Conservation (phyloP, 1,284 basidiomycete genomes). For the Athelia psychrophila region DNA sequence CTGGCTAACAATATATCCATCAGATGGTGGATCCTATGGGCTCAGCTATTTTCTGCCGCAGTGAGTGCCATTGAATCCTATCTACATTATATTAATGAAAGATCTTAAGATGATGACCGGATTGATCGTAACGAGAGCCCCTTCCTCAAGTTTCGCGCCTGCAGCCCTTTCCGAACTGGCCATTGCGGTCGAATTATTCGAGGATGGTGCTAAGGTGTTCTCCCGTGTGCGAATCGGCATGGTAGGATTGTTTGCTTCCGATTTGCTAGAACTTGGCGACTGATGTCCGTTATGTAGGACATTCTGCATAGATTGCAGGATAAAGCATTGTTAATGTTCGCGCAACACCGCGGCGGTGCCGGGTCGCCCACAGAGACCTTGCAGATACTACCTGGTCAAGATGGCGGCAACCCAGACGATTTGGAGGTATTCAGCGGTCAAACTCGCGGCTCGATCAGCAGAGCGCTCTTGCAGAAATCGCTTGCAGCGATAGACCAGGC, state of each 20-base stretch:
- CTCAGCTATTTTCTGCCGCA: slow-evolving; percentile 51
- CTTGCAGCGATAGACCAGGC: neutral
- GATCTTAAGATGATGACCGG: slow-evolving; percentile 49
- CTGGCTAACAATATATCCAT: slow-evolving; percentile 13
- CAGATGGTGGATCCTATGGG: slow-evolving; percentile 54
- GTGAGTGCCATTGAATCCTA: slow-evolving; percentile 29
- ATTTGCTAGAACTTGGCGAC: neutral
- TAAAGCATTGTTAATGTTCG: slow-evolving; percentile 48
- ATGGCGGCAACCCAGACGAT: slow-evolving; percentile 50
- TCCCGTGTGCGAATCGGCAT: slow-evolving; percentile 48
- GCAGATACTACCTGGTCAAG: slow-evolving; percentile 38
- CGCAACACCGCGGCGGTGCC: slow-evolving; percentile 36
- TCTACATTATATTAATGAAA: neutral
- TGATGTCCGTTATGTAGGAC: slow-evolving; percentile 27
- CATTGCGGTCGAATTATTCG: slow-evolving; percentile 52
- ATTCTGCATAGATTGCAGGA: slow-evolving; percentile 46
- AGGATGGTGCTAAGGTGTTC: slow-evolving; percentile 42
- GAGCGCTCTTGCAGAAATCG: slow-evolving; percentile 11
- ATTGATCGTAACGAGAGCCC: slow-evolving; percentile 50
- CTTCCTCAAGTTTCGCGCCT: slow-evolving; percentile 56
- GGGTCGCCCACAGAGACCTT: neutral
- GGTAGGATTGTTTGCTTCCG: slow-evolving; percentile 30
- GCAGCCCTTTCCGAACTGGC: slow-evolving; percentile 55
- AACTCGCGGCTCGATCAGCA: slow-evolving; percentile 53
- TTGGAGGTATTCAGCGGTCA: slow-evolving; percentile 64